Percentiles rank a stretch among this genome's conserved stretches.
Evolutionary conservation across 228 moss, liverwort and hornwort genomes (phyloP).

Genomic region (Sphagnum magellanicum): DNA sequence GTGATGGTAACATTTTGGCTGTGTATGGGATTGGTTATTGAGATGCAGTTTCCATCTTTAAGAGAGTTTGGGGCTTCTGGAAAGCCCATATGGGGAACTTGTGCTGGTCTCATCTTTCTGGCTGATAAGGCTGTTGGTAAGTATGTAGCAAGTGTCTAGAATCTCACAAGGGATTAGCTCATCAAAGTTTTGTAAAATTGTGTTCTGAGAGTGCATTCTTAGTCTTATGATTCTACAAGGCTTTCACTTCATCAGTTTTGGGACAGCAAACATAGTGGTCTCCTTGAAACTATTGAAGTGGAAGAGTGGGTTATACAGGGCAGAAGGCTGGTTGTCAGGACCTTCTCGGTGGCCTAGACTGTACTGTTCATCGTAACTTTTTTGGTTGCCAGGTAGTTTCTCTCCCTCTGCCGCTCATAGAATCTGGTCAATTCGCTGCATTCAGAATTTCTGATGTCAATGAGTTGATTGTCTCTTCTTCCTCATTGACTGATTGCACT

Average conservation of each 20-base stretch:
- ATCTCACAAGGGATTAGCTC: too few species aligned
- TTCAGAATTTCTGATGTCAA: too few species aligned
- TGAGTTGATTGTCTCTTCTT: too few species aligned
- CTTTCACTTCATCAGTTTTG: neutral
- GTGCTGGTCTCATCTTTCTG: constrained; percentile 90
- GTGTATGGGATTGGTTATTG: constrained; percentile 1
- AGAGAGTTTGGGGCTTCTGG: constrained; percentile 68
- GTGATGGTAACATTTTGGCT: too few species aligned
- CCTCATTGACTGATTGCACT: too few species aligned
- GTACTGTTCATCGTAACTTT: constrained; percentile 91
- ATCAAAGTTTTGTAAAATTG: too few species aligned
- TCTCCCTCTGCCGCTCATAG: neutral
- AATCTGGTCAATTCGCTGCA: too few species aligned
- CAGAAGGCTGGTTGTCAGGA: constrained; percentile 86
- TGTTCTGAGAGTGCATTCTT: too few species aligned
- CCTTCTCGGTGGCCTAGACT: constrained; percentile 91
- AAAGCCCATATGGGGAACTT: constrained; percentile 92
- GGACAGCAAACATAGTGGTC: neutral
- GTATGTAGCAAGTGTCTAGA: constrained; percentile 1
- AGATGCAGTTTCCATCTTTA: constrained; percentile 78
- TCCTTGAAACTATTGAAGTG: neutral
- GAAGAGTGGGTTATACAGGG: constrained; percentile 31
- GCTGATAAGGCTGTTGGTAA: constrained; percentile 90
- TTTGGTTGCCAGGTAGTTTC: constrained; percentile 83
- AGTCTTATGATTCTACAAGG: neutral